These are phyloP conservation scores for Mrakiaceae sp. DNA, from an alignment of 1,284 basidiomycete genomes.

Conservation along the genomic window DNA sequence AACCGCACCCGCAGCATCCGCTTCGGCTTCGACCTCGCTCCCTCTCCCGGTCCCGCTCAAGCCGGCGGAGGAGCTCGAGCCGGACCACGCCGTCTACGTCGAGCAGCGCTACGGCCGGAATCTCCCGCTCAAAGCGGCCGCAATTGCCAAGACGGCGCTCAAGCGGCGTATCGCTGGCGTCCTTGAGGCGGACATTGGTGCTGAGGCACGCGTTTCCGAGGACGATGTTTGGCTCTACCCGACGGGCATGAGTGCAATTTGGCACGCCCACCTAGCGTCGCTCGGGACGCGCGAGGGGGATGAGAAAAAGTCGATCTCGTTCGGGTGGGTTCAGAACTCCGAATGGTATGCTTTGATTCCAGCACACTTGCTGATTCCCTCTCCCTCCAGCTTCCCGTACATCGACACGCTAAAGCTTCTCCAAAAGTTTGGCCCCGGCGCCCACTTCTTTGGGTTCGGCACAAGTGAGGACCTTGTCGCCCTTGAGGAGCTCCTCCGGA, in stretches of 20 bases:
- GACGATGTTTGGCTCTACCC: constrained; percentile 80
- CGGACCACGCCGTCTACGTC: constrained; percentile 47
- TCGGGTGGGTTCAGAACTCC: constrained; percentile 52
- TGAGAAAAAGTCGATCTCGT: constrained; percentile 71
- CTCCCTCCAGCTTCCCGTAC: constrained; percentile 72
- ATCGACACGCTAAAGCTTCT: constrained; percentile 95
- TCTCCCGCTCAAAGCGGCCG: constrained; percentile 60
- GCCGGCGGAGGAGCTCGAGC: constrained; percentile 30
- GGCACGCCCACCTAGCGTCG: constrained; percentile 70
- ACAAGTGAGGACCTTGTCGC: constrained; percentile 61
- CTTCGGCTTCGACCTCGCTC: constrained; percentile 15
- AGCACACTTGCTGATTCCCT: constrained; percentile 9
- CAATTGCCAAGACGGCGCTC: constrained; percentile 72
- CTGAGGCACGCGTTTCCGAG: constrained; percentile 50
- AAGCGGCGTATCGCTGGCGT: constrained; percentile 82
- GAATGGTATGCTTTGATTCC: not conserved
- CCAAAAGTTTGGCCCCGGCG: constrained; percentile 94
- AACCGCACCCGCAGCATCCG: constrained; percentile 9
- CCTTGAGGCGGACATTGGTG: constrained; percentile 46
- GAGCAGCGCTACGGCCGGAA: constrained; percentile 96
- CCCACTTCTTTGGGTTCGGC: constrained; percentile 78
- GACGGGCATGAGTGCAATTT: constrained; percentile 87
- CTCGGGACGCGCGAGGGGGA: constrained; percentile 39
- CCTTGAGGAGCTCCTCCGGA: constrained; percentile 56
- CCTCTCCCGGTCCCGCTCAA: not conserved